These are phyloP conservation scores for Chlorencoelia australis DNA, from an alignment of 2,329 filamentous ascomycete species.

Conservation along the genomic window DNA sequence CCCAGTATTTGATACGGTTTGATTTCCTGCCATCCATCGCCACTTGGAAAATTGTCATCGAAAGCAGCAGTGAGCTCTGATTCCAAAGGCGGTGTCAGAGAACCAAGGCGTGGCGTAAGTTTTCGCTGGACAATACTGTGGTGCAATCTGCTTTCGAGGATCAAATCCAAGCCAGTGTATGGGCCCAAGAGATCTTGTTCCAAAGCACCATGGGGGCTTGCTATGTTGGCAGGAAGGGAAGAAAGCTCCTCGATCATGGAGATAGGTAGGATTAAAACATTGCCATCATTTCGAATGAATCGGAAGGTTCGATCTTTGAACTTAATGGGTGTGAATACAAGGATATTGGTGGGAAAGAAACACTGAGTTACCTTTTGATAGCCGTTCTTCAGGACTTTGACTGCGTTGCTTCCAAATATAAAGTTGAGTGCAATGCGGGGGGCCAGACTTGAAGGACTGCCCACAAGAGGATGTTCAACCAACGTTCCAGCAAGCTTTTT, in stretches of 20 bases:
- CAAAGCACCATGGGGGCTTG: not conserved
- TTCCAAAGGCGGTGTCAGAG: not conserved
- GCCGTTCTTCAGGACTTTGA: not conserved
- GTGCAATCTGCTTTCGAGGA: slow-evolving; percentile 1
- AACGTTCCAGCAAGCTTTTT: not conserved
- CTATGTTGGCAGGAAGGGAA: not conserved
- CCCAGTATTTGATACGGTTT: not conserved
- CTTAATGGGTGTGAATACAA: not conserved
- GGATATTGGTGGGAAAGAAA: not conserved
- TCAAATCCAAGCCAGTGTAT: not conserved
- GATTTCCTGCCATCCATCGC: not conserved
- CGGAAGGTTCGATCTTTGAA: slow-evolving; percentile 1
- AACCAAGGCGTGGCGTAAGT: not conserved
- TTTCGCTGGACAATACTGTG: slow-evolving; percentile 2
- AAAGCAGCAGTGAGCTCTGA: not conserved
- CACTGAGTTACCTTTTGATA: not conserved
- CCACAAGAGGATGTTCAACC: not conserved
- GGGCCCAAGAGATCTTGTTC: not conserved
- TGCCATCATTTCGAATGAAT: not conserved
- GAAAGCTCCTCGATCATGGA: not conserved
- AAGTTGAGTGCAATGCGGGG: not conserved
- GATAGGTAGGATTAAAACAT: not conserved
- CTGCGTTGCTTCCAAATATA: not conserved
- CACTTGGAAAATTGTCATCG: not conserved
- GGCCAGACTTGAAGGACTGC: not conserved